A percentile compares a stretch with the other conserved stretches of the same genome.
phyloP scores from a whole-genome alignment of 2,329 filamentous ascomycete species.

The Neurospora sp. region DNA sequence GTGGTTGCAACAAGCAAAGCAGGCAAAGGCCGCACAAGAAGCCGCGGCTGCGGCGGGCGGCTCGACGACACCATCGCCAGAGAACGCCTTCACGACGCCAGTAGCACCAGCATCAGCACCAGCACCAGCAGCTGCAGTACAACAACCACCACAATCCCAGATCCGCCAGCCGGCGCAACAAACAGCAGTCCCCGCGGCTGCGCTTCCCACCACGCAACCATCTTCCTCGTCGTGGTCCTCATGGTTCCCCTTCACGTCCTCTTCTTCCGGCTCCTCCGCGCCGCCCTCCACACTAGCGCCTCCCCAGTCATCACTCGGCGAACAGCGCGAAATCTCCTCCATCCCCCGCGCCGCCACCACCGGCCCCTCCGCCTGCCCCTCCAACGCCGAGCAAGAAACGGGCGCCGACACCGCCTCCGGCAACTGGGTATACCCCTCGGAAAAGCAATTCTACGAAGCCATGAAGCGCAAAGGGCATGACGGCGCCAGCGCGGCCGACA shows the following conservation, averaged over 20 bases:
- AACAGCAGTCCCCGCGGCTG: neutral
- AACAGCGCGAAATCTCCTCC: slow-evolving; percentile 62
- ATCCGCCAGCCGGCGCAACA: slow-evolving; percentile 2
- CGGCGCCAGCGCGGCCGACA: slow-evolving; percentile 60
- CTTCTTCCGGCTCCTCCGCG: slow-evolving; percentile 12
- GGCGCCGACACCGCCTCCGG: slow-evolving; percentile 53
- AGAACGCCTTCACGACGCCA: slow-evolving; percentile 20
- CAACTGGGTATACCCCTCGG: slow-evolving; percentile 96
- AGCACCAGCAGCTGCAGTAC: slow-evolving; percentile 17
- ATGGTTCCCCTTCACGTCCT: slow-evolving; percentile 13
- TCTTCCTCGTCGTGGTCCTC: slow-evolving; percentile 17
- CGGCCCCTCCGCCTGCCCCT: slow-evolving; percentile 27
- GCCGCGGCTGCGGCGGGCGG: slow-evolving; percentile 5
- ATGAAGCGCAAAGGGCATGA: slow-evolving; percentile 85
- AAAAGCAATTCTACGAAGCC: slow-evolving; percentile 96
- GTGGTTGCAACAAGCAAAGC: slow-evolving; percentile 66
- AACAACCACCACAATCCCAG: slow-evolving; percentile 12
- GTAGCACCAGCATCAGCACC: neutral
- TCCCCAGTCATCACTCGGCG: slow-evolving; percentile 31
- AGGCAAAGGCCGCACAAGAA: slow-evolving; percentile 32
- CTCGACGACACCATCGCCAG: slow-evolving; percentile 11
- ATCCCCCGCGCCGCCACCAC: slow-evolving; percentile 57
- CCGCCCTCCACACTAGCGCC: slow-evolving; percentile 6
- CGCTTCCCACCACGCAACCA: neutral
- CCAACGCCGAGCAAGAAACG: slow-evolving; percentile 70